Evolutionary conservation across 129 eudicot genomes (phyloP), one percentile per base, ranked within the genome.

Genomic region (Sambucus nigra): DNA sequence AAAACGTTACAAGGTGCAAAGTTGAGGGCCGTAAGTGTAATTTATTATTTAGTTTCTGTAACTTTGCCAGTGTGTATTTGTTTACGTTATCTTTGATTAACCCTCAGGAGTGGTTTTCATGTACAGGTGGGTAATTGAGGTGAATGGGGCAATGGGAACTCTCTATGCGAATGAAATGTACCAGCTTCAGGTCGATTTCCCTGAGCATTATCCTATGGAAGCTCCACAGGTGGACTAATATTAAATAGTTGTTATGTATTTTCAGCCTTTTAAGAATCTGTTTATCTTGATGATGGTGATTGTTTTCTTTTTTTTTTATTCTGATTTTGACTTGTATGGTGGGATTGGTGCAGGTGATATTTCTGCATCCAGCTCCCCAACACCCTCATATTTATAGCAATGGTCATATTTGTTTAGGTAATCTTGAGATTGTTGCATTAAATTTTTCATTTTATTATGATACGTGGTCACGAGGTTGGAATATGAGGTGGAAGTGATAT

Each of bases 131-230:
- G 79, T 86, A 64, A 82, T 91, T 76, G 87, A 91, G 61, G 95
- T 91, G 57, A 60, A 48, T 60, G 99, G 99, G 53, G 99, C 95
- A 25, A 74, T 81, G 2, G 95, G 95, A 10, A 91, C 99, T 15
- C 69, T 91, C 5, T 91, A 86, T 55, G 87, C 84, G 0, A 68
- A 79, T 53, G 99, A 91, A 47, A 81, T 66, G 10, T 91, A 73
- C 59, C 94, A 91, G 73, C 89, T 91, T 29, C 99, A 91, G 48
- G 95, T 86, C 51, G 99, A 82, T 80, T 79, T 91, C 61, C 99
- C 99, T 10, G 99, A 88, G 71, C 92, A 88, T 84, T 88, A 88
- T 73, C 97, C 95, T 47, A 84, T 88, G 97, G 97, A 88, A 77
- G 94, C 99, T 31, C 99, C 99, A 5, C 99, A 86, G 89, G 98